Base-by-base conservation (phyloP, 345 rosid genomes). In the Punica granatum region DNA sequence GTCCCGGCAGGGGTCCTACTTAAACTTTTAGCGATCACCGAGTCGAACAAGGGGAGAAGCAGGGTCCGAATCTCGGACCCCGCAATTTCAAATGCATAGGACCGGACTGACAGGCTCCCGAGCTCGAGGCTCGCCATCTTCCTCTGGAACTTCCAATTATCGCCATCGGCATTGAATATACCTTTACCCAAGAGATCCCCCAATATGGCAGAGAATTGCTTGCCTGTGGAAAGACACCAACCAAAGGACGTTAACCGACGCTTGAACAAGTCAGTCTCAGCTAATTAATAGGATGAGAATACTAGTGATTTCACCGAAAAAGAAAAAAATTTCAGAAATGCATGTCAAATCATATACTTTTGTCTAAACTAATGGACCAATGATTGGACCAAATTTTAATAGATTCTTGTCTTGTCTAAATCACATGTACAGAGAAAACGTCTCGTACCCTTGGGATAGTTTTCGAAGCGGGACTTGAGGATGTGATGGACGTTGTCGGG, bases 101-200 rank as follows among this genome's bases (percentile, higher is more conserved):
- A 35, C 63, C 84, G 81, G 4, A 81, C 69, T 0, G 86, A 79
- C 16, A 78, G 41, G 63, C 88, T 82, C 3, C 87, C 86, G 19
- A 89, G 81, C 75, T 89, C 90, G 28, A 79, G 77, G 66, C 87
- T 80, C 3, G 96, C 90, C 74, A 86, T 71, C 69, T 89, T 85
- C 39, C 86, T 70, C 67, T 89, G 92, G 21, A 88, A 83, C 75
- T 53, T 77, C 96, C 92, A 89, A 2, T 79, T 75, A 33, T 83
- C 82, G 10, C 92, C 96, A 25, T 89, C 96, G 14, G 79, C 86
- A 44, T 79, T 83, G 79, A 89, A 89, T 42, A 89, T 89, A n/a
- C 96, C 96, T 4, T 66, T 36, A 7, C 96, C 92, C n/a, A 89
- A 80, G 25, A 89, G 80, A 71, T 89, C 96, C 7, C 88, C 88